Percentiles rank a stretch among this genome's conserved stretches.
phyloP scores from a whole-genome alignment of 1,284 basidiomycete genomes.

The Stygiomarasmius scandens region DNA sequence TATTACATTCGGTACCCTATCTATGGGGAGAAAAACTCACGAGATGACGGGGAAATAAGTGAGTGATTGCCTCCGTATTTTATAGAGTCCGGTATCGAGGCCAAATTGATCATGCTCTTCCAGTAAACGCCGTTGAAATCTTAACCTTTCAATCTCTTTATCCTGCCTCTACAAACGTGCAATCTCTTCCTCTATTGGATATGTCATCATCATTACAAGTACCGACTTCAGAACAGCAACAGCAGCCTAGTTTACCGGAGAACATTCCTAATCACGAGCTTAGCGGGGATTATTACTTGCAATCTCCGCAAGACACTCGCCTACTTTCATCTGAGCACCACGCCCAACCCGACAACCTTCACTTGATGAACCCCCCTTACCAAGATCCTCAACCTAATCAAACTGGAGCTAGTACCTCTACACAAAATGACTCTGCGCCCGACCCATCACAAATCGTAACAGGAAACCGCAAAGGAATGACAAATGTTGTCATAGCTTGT shows the following conservation, averaged over 20 bases:
- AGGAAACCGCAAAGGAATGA: slow-evolving; percentile 54
- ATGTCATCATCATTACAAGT: slow-evolving; percentile 38
- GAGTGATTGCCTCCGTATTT: slow-evolving; percentile 28
- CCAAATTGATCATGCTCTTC: slow-evolving; percentile 46
- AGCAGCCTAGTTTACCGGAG: slow-evolving; percentile 36
- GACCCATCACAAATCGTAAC: slow-evolving; percentile 36
- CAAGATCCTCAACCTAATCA: slow-evolving; percentile 47
- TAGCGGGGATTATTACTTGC: slow-evolving; percentile 31
- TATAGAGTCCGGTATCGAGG: slow-evolving; percentile 74
- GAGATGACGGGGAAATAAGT: neutral
- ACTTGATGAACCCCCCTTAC: slow-evolving; percentile 7
- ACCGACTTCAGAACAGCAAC: slow-evolving; percentile 37
- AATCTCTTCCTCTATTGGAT: slow-evolving; percentile 49
- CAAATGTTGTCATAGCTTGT: slow-evolving; percentile 70
- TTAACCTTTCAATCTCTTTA: slow-evolving; percentile 48
- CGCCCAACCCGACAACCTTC: neutral
- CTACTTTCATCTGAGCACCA: slow-evolving; percentile 7
- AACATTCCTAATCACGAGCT: slow-evolving; percentile 26
- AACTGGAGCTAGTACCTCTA: slow-evolving; percentile 32
- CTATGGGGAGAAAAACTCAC: neutral
- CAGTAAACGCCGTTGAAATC: slow-evolving; percentile 29
- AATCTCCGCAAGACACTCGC: slow-evolving; percentile 40
- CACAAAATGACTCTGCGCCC: slow-evolving; percentile 31
- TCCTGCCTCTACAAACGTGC: slow-evolving; percentile 34
- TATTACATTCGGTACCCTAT: neutral